Conservation (phyloP, 371 early-diverging fungal genomes). For the Apophysomyces ossiformis region DNA sequence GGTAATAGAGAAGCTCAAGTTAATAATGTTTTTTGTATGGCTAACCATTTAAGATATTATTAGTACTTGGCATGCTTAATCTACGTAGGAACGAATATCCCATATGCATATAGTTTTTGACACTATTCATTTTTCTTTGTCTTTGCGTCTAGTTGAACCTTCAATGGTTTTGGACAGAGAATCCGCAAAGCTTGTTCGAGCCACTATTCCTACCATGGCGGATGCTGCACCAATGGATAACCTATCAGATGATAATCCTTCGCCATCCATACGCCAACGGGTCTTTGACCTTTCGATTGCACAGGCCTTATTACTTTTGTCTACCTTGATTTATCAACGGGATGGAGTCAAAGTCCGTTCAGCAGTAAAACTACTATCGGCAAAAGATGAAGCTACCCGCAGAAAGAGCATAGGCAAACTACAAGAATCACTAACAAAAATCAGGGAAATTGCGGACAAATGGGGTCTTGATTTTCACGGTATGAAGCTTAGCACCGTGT, state of each 20-base stretch:
- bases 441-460: constrained; percentile 16
- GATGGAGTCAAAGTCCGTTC: constrained; percentile 36
- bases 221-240: no score
- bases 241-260: no score
- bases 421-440: constrained; percentile 21
- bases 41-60: no score
- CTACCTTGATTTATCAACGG: constrained; percentile 41
- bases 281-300: constrained; percentile 30
- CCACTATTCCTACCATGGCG: constrained; percentile 13
- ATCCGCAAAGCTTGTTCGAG: constrained; percentile 13
- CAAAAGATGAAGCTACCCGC: no score
- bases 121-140: no score
- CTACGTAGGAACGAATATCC: no score
- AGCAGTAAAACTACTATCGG: constrained; percentile 9
- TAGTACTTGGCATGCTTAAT: no score
- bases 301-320: constrained; percentile 20
- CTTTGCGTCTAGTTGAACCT: constrained; percentile 16
- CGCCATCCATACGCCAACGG: background rate
- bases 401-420: background rate
- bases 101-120: no score
- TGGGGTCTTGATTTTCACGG: constrained; percentile 40
- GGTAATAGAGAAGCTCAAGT: no score
- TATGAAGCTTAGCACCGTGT: constrained; percentile 16
- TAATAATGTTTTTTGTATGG: no score
- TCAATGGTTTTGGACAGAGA: constrained; percentile 17